These are phyloP conservation scores for Dentipellis fragilis DNA, from an alignment of 768 basidiomycete genomes.

Conservation along the genomic window DNA sequence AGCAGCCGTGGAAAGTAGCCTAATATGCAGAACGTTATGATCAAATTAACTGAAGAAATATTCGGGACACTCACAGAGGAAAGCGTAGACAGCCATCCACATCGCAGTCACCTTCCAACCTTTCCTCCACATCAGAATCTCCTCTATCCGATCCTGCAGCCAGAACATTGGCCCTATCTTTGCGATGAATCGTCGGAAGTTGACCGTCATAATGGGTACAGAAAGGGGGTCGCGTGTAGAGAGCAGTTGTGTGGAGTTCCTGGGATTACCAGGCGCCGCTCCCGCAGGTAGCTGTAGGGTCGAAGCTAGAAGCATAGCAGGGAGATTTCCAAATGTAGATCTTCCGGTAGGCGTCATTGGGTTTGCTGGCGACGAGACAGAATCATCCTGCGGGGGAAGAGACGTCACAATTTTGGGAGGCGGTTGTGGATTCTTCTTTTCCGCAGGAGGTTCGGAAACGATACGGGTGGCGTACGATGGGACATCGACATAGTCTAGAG, in stretches of 20 bases:
- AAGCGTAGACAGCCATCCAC: slow-evolving; percentile 71
- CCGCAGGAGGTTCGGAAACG: background rate
- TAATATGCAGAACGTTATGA: slow-evolving; percentile 18
- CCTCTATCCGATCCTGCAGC: slow-evolving; percentile 83
- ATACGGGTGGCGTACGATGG: slow-evolving; percentile 9
- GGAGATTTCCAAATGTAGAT: slow-evolving; percentile 10
- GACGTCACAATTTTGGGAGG: slow-evolving; percentile 2
- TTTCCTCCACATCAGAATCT: slow-evolving; percentile 73
- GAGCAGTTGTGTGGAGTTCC: slow-evolving; percentile 29
- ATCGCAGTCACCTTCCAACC: slow-evolving; percentile 61
- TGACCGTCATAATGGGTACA: slow-evolving; percentile 64
- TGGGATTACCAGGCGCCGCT: slow-evolving; percentile 4
- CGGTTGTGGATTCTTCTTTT: background rate
- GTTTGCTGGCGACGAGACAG: background rate
- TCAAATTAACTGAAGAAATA: background rate
- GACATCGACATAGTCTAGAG: slow-evolving; percentile 11
- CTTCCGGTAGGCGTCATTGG: slow-evolving; percentile 2
- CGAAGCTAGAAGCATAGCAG: slow-evolving; percentile 7
- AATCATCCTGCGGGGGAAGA: background rate
- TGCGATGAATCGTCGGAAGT: slow-evolving; percentile 74
- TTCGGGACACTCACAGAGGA: slow-evolving; percentile 52
- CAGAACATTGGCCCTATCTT: slow-evolving; percentile 77
- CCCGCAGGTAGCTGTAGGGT: slow-evolving; percentile 11
- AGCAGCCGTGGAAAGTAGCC: slow-evolving; percentile 71
- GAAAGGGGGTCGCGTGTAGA: slow-evolving; percentile 63